phyloP scores from a whole-genome alignment of 2,329 filamentous ascomycete species.

The Fusarium clavum region DNA sequence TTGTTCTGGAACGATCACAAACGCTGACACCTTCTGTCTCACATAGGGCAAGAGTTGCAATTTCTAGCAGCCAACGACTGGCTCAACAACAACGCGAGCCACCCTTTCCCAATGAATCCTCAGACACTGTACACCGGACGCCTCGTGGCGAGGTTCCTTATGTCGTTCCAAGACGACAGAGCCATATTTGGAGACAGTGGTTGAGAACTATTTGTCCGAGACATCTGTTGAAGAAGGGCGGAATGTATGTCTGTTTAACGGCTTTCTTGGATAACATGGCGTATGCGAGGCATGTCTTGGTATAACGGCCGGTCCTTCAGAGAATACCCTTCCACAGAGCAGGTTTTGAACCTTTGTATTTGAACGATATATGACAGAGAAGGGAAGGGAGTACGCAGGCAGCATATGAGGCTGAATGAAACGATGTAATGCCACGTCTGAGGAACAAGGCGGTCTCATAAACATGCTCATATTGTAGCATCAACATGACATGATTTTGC shows the following conservation, averaged over 20 bases:
- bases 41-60: constrained; percentile 52
- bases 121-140: constrained; percentile 65
- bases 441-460: constrained; percentile 4
- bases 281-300: constrained; percentile 29
- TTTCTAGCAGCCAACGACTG: constrained; percentile 61
- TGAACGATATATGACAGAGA: not conserved
- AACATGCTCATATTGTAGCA: not conserved
- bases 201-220: constrained; percentile 35
- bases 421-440: not conserved
- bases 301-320: constrained; percentile 21
- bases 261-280: constrained; percentile 32
- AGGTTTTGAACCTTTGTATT: not conserved
- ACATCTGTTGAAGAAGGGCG: constrained; percentile 25
- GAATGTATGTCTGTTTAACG: constrained; percentile 21
- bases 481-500: constrained; percentile 7
- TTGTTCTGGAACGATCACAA: constrained; percentile 26
- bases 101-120: constrained; percentile 61
- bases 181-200: constrained; percentile 56
- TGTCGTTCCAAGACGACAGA: constrained; percentile 65
- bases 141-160: constrained; percentile 64
- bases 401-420: constrained; percentile 19
- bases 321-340: constrained; percentile 23
- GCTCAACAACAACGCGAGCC: constrained; percentile 57
- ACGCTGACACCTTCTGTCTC: constrained; percentile 33
- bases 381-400: constrained; percentile 2